Percentiles rank a stretch among this genome's conserved stretches.
These are phyloP conservation scores for Musa troglodytarum DNA, from an alignment of 176 grass and related monocot genomes.

Conservation along the genomic window DNA sequence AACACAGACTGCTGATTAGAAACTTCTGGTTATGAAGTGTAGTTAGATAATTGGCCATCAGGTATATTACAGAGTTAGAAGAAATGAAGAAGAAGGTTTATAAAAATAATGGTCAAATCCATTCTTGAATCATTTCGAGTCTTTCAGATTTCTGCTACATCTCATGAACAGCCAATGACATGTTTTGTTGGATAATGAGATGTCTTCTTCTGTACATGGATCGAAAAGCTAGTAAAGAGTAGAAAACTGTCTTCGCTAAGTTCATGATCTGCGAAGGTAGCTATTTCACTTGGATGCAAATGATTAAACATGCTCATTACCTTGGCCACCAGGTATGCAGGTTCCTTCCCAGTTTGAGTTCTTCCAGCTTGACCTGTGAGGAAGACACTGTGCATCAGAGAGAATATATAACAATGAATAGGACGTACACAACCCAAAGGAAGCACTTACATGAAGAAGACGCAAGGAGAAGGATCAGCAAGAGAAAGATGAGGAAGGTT, in stretches of 20 bases:
- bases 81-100: too few species aligned
- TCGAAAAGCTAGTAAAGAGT: neutral
- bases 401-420: conserved; percentile 15
- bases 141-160: neutral
- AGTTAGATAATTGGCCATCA: too few species aligned
- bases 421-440: neutral
- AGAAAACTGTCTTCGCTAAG: neutral
- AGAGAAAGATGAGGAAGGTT: conserved; percentile 26
- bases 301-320: conserved; percentile 13
- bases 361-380: conserved; percentile 29
- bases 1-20: neutral
- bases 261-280: neutral
- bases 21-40: neutral
- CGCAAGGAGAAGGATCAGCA: conserved; percentile 41
- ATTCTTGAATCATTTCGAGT: neutral
- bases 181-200: neutral
- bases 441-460: conserved; percentile 33
- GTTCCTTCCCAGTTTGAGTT: conserved; percentile 19
- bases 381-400: neutral
- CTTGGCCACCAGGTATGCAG: conserved; percentile 26
- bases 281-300: neutral
- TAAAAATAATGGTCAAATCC: too few species aligned
- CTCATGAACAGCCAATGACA: neutral
- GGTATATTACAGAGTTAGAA: too few species aligned
- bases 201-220: neutral